Evolutionary conservation across 768 basidiomycete genomes (phyloP), one percentile per base, ranked within the genome.

Genomic region (Amyloporia xantha): DNA sequence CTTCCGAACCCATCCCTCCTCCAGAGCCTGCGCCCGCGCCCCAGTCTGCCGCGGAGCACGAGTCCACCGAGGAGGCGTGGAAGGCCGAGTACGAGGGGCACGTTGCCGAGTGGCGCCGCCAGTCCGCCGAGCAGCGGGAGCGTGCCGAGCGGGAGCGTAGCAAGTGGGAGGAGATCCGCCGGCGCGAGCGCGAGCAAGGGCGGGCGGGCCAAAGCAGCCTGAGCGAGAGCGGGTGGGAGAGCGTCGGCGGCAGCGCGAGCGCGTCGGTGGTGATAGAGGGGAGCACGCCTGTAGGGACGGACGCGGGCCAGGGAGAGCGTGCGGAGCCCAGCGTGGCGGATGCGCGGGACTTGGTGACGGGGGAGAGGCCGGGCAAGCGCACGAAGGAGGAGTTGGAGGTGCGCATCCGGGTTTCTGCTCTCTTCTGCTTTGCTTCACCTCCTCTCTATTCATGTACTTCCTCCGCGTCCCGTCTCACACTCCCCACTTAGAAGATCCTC

Each of bases 141-240:
- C 88, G 83, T 62, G 84, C 87, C 7, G 88, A 89, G 68, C 74
- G 72, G 52, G 79, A 82, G 63, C 83, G 88, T 9, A 74, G 74
- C 37, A 72, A 74, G 53, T 91, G 86, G 86, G 87, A 86, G 61
- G 68, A 70, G 13, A 69, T 84, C 41, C 77, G 89, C 36, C 73
- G 71, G 26, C 69, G 69, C 27, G 82, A 86, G 65, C 69, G 54
- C 27, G 49, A 51, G 49, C 52, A 55, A 45, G 50, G 21, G 52
- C 71, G 24, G 53, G 52, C 27, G 58, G n/a, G n/a, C n/a, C n/a
- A n/a, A n/a, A n/a, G n/a, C n/a, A n/a, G n/a, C n/a, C 55, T 2
- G 57, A 66, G 49, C 20, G 24, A 28, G 41, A 58, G 67, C 24
- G 68, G 66, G 36, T 71, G 65, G 47, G 70, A 70, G 58, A 63